phyloP scores from a whole-genome alignment of 805 yeast genomes.

The Groenewaldozyma salmanticensis region DNA sequence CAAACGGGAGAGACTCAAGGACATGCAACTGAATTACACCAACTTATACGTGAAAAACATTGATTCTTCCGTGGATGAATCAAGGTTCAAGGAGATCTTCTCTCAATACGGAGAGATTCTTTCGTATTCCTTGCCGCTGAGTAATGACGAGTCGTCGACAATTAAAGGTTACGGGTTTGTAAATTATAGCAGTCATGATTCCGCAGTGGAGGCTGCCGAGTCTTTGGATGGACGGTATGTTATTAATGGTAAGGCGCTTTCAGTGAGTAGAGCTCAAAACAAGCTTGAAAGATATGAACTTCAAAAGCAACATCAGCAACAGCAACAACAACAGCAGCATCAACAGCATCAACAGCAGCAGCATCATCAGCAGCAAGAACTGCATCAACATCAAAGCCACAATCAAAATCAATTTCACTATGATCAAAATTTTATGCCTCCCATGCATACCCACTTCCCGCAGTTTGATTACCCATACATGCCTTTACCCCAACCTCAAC shows the following conservation, averaged over 20 bases:
- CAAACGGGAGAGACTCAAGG: conserved; percentile 47
- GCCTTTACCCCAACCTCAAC: not conserved
- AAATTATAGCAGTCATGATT: conserved; percentile 35
- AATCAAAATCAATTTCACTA: not conserved
- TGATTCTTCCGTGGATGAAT: conserved; percentile 32
- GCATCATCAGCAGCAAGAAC: conserved; percentile 1
- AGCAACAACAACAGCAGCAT: not conserved
- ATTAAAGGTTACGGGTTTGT: conserved; percentile 50
- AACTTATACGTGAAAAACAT: conserved; percentile 47
- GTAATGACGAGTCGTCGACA: conserved; percentile 12
- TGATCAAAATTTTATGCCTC: not conserved
- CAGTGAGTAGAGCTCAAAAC: conserved; percentile 40
- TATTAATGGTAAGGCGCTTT: conserved; percentile 28
- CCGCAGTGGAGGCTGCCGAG: conserved; percentile 38
- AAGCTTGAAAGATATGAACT: conserved; percentile 24
- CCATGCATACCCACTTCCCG: not conserved
- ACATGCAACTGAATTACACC: conserved; percentile 38
- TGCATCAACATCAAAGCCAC: conserved; percentile 1
- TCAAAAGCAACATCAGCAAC: conserved; percentile 12
- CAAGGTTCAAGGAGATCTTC: conserved; percentile 36
- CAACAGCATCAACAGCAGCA: not conserved
- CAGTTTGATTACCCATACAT: not conserved
- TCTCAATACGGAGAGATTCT: conserved; percentile 38
- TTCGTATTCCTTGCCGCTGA: conserved; percentile 43
- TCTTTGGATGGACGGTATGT: conserved; percentile 35